Base-by-base conservation (phyloP, 108 stramenopile genomes). In the Nitzschia sp. region DNA sequence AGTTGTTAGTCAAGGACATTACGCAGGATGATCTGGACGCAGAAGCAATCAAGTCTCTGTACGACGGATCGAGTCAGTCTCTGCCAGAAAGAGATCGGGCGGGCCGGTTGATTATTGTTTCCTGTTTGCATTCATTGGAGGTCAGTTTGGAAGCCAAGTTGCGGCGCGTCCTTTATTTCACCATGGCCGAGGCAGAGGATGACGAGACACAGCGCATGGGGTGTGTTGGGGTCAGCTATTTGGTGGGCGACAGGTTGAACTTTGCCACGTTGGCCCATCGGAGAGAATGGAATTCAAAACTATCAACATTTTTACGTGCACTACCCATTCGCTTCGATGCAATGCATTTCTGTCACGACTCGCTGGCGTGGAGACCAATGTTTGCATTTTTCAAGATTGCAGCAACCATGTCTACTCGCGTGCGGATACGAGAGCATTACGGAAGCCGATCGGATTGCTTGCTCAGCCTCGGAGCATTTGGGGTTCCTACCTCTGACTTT, bases 281-380 rank as follows among this genome's bases (percentile, higher is more conserved):
- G n/a, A n/a, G n/a, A n/a, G n/a, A n/a, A n/a, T n/a, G n/a, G n/a
- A n/a, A n/a, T 34, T 29, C 58, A 33, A 32, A 27, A 21, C n/a
- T 32, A n/a, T 23, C 58, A 4, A 33, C 21, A 1, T 1, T 34
- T 3, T 32, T 55, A 11, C 9, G 4, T 1, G 54, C 54, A 23
- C 17, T 68, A 28, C 67, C 67, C 21, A 23, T 68, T 55, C 67
- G 54, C 4, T 11, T 57, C 1, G 35, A 36, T 2, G 67, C 54
- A n/a, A 4, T 56, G 31, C 67, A 68, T 24, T 13, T 68, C 21
- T 68, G 67, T 31, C n/a, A 56, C 38, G 67, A 68, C 30, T 68
- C 67, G 1, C 15, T 38, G 11, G 31, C 31, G 11, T 56, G 54
- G 54, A 42, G 36, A 35, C 33, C 36, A 17, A 6, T 68, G 34